phyloP scores from a whole-genome alignment of 495 filamentous ascomycete genomes.

The Aspergillus sclerotiicarbonarius region DNA sequence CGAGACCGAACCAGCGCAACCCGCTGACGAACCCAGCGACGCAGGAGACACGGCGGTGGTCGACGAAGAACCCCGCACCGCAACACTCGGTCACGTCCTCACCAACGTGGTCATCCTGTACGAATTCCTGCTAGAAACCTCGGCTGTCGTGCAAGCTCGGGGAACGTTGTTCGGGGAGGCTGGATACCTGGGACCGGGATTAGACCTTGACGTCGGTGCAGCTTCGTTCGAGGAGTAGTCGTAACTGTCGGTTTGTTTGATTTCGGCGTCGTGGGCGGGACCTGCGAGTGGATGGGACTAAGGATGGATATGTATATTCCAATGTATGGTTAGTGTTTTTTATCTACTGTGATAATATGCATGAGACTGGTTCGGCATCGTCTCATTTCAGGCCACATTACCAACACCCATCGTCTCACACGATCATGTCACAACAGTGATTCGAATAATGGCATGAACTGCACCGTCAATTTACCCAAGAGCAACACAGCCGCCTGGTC shows the following conservation, averaged over 20 bases:
- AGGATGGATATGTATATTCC: too few relatives aligned
- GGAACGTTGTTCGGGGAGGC: slow-evolving; percentile 87
- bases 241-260: too few relatives aligned
- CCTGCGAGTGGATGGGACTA: too few relatives aligned
- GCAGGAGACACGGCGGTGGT: slow-evolving; percentile 33
- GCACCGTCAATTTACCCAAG: background rate
- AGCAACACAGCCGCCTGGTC: too few relatives aligned
- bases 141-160: slow-evolving; percentile 81
- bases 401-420: background rate
- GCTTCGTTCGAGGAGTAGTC: too few relatives aligned
- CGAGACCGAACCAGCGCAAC: background rate
- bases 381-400: too few relatives aligned
- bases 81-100: slow-evolving; percentile 81
- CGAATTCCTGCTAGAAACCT: slow-evolving; percentile 86
- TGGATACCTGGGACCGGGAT: slow-evolving; percentile 39
- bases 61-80: slow-evolving; percentile 37
- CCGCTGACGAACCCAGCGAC: slow-evolving; percentile 24
- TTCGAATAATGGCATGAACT: background rate
- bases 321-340: too few relatives aligned
- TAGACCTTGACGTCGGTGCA: background rate
- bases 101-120: slow-evolving; percentile 61
- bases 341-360: too few relatives aligned
- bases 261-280: too few relatives aligned
- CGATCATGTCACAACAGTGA: background rate
- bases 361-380: too few relatives aligned